Conservation (phyloP, 371 early-diverging fungal genomes). For the Mortierella sp. region DNA sequence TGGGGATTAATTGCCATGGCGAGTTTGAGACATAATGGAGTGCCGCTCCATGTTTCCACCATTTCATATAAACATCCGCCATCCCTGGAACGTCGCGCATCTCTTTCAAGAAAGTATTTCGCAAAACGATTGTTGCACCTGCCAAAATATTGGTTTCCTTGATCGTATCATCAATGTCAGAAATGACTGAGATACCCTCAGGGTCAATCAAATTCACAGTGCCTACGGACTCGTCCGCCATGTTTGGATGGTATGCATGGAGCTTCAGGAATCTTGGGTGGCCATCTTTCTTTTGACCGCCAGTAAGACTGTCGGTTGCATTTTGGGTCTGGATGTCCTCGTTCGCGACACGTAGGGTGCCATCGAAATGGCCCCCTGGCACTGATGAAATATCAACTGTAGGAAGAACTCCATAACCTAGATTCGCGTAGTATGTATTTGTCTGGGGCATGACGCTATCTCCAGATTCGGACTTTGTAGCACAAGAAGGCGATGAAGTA, state of each 20-base stretch:
- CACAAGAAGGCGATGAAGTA: neutral
- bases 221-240: slow-evolving; percentile 47
- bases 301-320: neutral
- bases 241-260: slow-evolving; percentile 37
- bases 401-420: slow-evolving; percentile 38
- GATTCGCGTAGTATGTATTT: slow-evolving; percentile 21
- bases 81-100: slow-evolving; percentile 59
- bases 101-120: slow-evolving; percentile 79
- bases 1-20: slow-evolving; percentile 89
- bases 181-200: slow-evolving; percentile 66
- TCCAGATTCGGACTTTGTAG: slow-evolving; percentile 14
- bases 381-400: slow-evolving; percentile 39
- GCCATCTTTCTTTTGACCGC: neutral
- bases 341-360: slow-evolving; percentile 35
- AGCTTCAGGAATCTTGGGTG: slow-evolving; percentile 45
- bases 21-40: slow-evolving; percentile 95
- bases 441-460: slow-evolving; percentile 25
- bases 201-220: slow-evolving; percentile 65
- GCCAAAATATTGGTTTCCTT: slow-evolving; percentile 74
- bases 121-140: slow-evolving; percentile 78
- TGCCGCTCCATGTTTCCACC: slow-evolving; percentile 75
- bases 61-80: slow-evolving; percentile 56
- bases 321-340: slow-evolving; percentile 21
- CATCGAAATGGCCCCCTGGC: slow-evolving; percentile 50
- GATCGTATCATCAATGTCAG: slow-evolving; percentile 77